Evolutionary conservation across 352 stramenopile species (phyloP), one percentile per base, ranked within the genome.

Genomic region (Pythium periplocum): DNA sequence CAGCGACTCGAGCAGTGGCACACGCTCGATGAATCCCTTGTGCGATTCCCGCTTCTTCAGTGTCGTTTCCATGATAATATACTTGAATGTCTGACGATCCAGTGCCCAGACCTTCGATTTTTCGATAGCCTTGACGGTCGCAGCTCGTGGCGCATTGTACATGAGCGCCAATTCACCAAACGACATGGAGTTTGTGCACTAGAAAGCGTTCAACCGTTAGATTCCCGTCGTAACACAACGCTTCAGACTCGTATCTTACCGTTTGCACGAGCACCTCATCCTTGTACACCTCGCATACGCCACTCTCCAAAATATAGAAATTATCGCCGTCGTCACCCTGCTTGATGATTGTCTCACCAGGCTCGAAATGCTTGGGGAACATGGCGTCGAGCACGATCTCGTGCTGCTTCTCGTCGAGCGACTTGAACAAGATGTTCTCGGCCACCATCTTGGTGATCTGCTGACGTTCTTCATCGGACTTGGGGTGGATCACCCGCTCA

Each of bases 131-230:
- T 96, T 94, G 47, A 97, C 96, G 9, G 95, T 98, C 31, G 96
- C 97, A 31, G 95, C 93, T 51, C 96, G 92, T 4, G 96, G 96
- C 12, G 87, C 93, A 57, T 98, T 98, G 78, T 99, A 99, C 88
- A 99, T 96, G 31, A 99, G 79, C 8, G 95, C 95, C 34, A 99
- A 70, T 61, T 99, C 97, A 36, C 96, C 96, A 78, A 99, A 99
- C 6, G 90, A 95, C 65, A 90, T 87, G 2, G 82, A 83, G 34
- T 87, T 73, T n/a, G 73, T 86, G 57, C 97, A 87, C 66, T 91
- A 36, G 11, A 45, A 52, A 45, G 31, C 44, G 17, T 51, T 58
- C 31, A 49, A 26, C 17, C 17, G 17, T 26, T 26, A 26, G 17
- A 26, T 26, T 26, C 17, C 17, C 17, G 17, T 26, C 17, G 17